Evolutionary conservation across 164 flowering plant species (phyloP), one percentile per base, ranked within the genome.

Genomic region (Euptelea pleiosperma): DNA sequence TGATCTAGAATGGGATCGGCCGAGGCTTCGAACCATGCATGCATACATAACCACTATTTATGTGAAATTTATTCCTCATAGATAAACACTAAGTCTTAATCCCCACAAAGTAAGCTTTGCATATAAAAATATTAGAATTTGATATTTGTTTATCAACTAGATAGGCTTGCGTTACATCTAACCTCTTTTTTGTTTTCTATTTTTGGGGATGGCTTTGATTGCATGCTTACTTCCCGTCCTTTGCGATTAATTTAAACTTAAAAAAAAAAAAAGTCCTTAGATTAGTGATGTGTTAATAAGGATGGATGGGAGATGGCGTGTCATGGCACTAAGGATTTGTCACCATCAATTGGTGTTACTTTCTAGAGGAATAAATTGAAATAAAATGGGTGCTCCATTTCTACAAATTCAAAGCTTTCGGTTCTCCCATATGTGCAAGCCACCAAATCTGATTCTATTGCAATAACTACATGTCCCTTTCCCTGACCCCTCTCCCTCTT

Each of bases 381-480:
- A 28, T 28, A 3, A 9, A 28, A 15, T 14, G 10, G 34, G 14
- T 49, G 3, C 36, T 49, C 34, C 36, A 28, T 49, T 39, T 15
- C 43, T 39, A 10, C 8, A 11, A 15, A 12, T 2, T 2, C 14
- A 39, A 39, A 15, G 43, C 43, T 39, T 39, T 39, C 4, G 14
- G 43, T 39, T 39, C 43, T 29, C 7, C 53, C 36, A 49, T 49
- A 28, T 49, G 33, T 49, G 53, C 29, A 49, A 49, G 53, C 53
- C 53, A 49, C 18, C 53, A 49, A 49, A 29, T 49, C 35, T 49
- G 53, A 49, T 49, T 49, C 53, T 29, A 28, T 49, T 5, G 36
- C 34, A 49, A 49, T 49, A 28, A 28, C 53, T 21, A 4, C 6
- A 12, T 14, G 34, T 30, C 36, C 19, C 36, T 47, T 47, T 16